These are phyloP conservation scores for Plectosphaerella sp. DNA, from an alignment of 2,329 filamentous ascomycete genomes.

Conservation along the genomic window DNA sequence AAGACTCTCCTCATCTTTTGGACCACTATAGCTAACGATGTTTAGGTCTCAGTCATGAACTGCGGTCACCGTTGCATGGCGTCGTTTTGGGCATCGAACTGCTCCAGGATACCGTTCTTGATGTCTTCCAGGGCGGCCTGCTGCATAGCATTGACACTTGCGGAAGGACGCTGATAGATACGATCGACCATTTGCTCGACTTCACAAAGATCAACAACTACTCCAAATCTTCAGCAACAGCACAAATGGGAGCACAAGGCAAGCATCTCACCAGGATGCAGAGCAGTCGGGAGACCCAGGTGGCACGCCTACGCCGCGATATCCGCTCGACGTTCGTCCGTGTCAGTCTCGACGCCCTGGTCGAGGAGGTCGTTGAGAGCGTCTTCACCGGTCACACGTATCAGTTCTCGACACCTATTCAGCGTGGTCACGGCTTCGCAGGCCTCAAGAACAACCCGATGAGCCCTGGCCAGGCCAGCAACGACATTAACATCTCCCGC, in stretches of 20 bases:
- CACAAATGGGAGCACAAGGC: neutral
- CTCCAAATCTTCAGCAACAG: neutral
- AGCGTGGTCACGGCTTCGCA: no score
- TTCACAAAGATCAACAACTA: constrained; percentile 50
- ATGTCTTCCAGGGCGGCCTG: constrained; percentile 39
- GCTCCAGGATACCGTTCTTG: constrained; percentile 38
- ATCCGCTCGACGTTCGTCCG: no score
- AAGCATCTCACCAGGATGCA: constrained; percentile 30
- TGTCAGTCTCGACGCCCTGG: constrained; percentile 31
- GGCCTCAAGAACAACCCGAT: no score
- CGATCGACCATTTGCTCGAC: constrained; percentile 48
- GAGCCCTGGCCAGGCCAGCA: neutral
- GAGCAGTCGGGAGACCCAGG: constrained; percentile 16
- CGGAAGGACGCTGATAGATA: constrained; percentile 46
- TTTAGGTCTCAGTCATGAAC: constrained; percentile 57
- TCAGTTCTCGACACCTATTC: constrained; percentile 8
- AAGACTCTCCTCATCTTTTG: no score
- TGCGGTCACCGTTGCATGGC: constrained; percentile 58
- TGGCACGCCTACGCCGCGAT: constrained; percentile 9
- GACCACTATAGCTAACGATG: constrained; percentile 21
- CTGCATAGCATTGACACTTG: constrained; percentile 46
- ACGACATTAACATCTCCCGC: neutral
- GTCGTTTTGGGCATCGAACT: constrained; percentile 50
- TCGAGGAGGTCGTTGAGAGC: constrained; percentile 43
- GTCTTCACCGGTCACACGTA: constrained; percentile 41